Evolutionary conservation across 352 stramenopile genomes (phyloP).

Genomic region (Saprolegnia diclina): DNA sequence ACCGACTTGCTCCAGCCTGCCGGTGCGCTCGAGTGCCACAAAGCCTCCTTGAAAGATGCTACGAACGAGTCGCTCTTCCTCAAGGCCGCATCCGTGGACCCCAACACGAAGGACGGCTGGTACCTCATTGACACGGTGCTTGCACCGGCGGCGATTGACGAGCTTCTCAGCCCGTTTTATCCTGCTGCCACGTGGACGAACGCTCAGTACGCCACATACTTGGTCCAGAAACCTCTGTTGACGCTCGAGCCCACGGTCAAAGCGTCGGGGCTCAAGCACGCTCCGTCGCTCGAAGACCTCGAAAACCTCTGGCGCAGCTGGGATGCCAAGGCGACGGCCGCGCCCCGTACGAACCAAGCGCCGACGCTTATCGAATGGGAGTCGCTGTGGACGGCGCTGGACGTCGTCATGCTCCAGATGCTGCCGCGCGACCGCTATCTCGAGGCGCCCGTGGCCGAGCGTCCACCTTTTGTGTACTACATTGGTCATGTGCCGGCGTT

Average conservation of each 20-base stretch:
- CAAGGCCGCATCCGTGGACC: neutral
- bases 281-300: slow-evolving; percentile 8
- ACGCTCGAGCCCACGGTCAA: neutral
- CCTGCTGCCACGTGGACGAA: neutral
- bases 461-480: neutral
- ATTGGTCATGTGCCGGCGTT: neutral
- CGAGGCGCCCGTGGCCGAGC: neutral
- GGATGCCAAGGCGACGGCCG: neutral
- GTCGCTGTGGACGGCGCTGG: neutral
- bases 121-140: slow-evolving; percentile 10
- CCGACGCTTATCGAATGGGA: neutral
- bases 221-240: slow-evolving; percentile 1
- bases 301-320: slow-evolving; percentile 7
- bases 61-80: slow-evolving; percentile 9
- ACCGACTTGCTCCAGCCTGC: neutral
- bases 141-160: neutral
- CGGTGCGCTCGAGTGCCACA: neutral
- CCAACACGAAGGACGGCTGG: neutral
- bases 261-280: slow-evolving; percentile 4
- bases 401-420: slow-evolving; percentile 1
- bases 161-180: slow-evolving; percentile 7
- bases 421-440: neutral
- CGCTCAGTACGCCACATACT: neutral
- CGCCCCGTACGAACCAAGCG: neutral
- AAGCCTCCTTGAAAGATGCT: neutral